phyloP scores from a whole-genome alignment of 2,329 filamentous ascomycete genomes.

The Cephalotrichum gorgonifer region DNA sequence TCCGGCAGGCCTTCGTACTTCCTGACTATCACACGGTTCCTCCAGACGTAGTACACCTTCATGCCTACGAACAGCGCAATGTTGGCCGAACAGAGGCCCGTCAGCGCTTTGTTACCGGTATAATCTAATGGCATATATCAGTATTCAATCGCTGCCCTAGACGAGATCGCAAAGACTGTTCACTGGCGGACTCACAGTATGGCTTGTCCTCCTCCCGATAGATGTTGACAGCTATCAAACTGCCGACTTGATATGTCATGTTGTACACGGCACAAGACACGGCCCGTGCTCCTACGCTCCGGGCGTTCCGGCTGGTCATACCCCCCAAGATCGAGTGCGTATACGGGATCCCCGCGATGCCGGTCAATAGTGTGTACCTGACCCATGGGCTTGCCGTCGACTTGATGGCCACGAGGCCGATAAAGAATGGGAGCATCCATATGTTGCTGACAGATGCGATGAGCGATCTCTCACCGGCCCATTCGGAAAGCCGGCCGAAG shows the following conservation, averaged over 20 bases:
- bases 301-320: slow-evolving; percentile 46
- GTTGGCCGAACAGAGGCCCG: slow-evolving; percentile 36
- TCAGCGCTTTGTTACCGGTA: slow-evolving; percentile 36
- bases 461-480: slow-evolving; percentile 28
- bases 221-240: slow-evolving; percentile 24
- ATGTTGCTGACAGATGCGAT: slow-evolving; percentile 25
- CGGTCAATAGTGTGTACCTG: slow-evolving; percentile 20
- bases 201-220: slow-evolving; percentile 28
- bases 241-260: slow-evolving; percentile 22
- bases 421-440: slow-evolving; percentile 43
- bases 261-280: slow-evolving; percentile 50
- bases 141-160: not conserved
- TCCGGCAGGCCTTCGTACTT: not conserved
- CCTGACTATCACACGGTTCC: slow-evolving; percentile 27
- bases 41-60: slow-evolving; percentile 41
- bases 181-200: slow-evolving; percentile 4
- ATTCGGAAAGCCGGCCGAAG: slow-evolving; percentile 35
- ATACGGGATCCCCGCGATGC: slow-evolving; percentile 23
- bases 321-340: slow-evolving; percentile 39
- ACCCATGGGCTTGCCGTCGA: slow-evolving; percentile 19
- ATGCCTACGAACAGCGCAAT: slow-evolving; percentile 35
- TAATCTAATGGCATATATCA: slow-evolving; percentile 24
- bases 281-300: slow-evolving; percentile 46
- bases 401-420: slow-evolving; percentile 26
- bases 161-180: not conserved